These are phyloP conservation scores for Salvia sclarea DNA, from an alignment of 305 asterid species.

Conservation along the genomic window DNA sequence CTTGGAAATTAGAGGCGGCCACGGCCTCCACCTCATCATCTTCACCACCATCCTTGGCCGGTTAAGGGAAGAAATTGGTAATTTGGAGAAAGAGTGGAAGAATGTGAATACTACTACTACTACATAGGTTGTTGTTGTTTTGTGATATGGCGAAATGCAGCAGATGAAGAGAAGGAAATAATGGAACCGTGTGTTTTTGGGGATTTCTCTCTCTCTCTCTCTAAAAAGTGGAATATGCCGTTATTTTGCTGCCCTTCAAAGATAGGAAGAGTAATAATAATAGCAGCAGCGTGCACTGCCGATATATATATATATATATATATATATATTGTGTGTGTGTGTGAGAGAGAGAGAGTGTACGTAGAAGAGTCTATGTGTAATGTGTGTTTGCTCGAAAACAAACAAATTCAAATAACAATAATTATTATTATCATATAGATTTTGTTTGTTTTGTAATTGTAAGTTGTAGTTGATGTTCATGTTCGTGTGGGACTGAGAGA, in stretches of 20 bases:
- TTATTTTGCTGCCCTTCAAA: slow-evolving; percentile 41
- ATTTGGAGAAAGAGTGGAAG: slow-evolving; percentile 1
- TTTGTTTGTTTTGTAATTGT: too few relatives aligned
- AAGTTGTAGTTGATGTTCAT: too few relatives aligned
- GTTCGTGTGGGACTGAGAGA: background rate
- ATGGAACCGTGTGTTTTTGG: background rate
- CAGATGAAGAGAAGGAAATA: slow-evolving; percentile 7
- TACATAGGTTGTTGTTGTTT: slow-evolving; percentile 33
- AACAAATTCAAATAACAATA: background rate
- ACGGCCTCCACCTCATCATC: slow-evolving; percentile 97
- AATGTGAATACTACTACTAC: slow-evolving; percentile 41
- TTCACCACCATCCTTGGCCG: slow-evolving; percentile 84
- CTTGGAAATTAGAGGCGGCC: slow-evolving; percentile 85
- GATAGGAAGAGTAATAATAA: slow-evolving; percentile 35
- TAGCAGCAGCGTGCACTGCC: slow-evolving; percentile 30
- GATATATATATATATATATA: background rate
- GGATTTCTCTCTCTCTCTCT: slow-evolving; percentile 26
- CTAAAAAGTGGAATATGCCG: slow-evolving; percentile 55
- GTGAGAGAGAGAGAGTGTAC: too few relatives aligned
- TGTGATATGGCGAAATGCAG: slow-evolving; percentile 32
- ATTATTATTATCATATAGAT: too few relatives aligned
- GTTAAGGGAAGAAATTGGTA: slow-evolving; percentile 27
- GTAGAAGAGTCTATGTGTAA: background rate
- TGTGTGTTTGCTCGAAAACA: slow-evolving; percentile 18
- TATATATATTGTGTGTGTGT: slow-evolving; percentile 16